Evolutionary conservation across 2,329 filamentous ascomycete genomes (phyloP).

Genomic region (Metarhizium rileyi): DNA sequence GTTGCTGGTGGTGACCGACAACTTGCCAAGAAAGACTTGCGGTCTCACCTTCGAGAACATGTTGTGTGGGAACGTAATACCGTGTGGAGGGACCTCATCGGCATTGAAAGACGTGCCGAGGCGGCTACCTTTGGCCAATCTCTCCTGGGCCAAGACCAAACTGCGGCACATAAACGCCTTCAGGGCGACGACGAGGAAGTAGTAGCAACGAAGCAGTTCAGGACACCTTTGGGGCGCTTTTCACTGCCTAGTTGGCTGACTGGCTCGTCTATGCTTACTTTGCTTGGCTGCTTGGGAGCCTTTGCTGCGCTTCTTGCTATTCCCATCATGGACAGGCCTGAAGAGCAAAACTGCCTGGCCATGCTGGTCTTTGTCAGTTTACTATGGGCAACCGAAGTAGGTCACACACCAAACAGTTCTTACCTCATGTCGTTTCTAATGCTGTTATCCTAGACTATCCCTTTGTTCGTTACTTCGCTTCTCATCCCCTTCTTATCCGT

Average conservation of each 20-base stretch:
- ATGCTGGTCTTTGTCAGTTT: conserved; percentile 89
- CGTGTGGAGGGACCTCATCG: conserved; percentile 98
- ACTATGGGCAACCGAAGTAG: conserved; percentile 90
- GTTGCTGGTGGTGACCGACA: conserved; percentile 72
- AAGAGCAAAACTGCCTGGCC: conserved; percentile 93
- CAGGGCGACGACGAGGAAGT: conserved; percentile 74
- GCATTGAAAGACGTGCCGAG: conserved; percentile 89
- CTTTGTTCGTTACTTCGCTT: conserved; percentile 90
- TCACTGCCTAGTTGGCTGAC: conserved; percentile 73
- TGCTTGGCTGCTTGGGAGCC: conserved; percentile 59
- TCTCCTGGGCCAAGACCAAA: conserved; percentile 65
- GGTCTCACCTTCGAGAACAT: conserved; percentile 87
- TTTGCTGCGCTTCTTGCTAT: conserved; percentile 67
- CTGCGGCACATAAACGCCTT: conserved; percentile 57
- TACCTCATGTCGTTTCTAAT: conserved; percentile 6
- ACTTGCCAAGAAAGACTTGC: conserved; percentile 72
- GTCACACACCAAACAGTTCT: conserved; percentile 10
- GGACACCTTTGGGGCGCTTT: conserved; percentile 72
- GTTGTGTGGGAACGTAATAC: conserved; percentile 99
- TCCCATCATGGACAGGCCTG: conserved; percentile 74
- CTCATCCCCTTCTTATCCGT: conserved; percentile 91
- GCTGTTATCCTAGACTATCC: conserved; percentile 58
- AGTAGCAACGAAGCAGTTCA: conserved; percentile 54
- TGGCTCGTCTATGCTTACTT: conserved; percentile 68
- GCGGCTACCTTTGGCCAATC: conserved; percentile 85